Base-by-base conservation (phyloP, 768 basidiomycete genomes). In the Podaxis sp. region DNA sequence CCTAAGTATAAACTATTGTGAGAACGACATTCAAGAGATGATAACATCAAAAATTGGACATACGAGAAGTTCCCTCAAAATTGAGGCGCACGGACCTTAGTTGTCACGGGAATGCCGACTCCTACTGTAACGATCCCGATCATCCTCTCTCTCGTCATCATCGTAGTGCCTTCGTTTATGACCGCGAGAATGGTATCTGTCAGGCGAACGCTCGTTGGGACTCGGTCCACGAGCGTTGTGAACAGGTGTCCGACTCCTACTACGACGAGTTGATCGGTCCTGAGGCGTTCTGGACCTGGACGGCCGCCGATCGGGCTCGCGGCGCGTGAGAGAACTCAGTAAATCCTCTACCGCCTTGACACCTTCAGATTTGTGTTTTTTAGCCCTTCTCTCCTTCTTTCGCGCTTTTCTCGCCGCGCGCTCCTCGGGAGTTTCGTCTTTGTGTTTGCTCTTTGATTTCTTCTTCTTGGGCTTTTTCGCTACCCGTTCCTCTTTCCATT, bases 391-490 rank as follows among this genome's bases (percentile, higher is more conserved):
- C 74, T 84, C 86, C 67, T 80, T 85, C 75, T 87, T 95, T 63
- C 83, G 82, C 50, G 87, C 90, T 73, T 91, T 95, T 61, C 91
- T 77, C 3, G 83, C 88, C 26, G 79, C 83, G 48, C 88, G 86
- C 75, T 93, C 93, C 70, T 90, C 91, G 4, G 87, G 88, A 2
- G 88, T 91, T 72, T 93, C 90, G 69, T 88, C 82, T 68, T 89
- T 88, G 68, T 80, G 85, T 72, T 86, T 90, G 55, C 80, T 78
- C 72, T 90, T 91, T 22, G 82, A 80, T 69, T 87, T 88, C 4
- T 74, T 70, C 67, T 84, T 85, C 67, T 86, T 88, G 55, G 74
- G 70, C 70, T 89, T 87, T 76, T 88, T 90, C 62, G 80, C 75
- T 2, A 82, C 86, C 66, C 88, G 90, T 70, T 86, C 84, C 70